Evolutionary conservation across 176 grass and related monocot genomes (phyloP), one percentile per base, ranked within the genome.

Genomic region (Zizania latifolia): DNA sequence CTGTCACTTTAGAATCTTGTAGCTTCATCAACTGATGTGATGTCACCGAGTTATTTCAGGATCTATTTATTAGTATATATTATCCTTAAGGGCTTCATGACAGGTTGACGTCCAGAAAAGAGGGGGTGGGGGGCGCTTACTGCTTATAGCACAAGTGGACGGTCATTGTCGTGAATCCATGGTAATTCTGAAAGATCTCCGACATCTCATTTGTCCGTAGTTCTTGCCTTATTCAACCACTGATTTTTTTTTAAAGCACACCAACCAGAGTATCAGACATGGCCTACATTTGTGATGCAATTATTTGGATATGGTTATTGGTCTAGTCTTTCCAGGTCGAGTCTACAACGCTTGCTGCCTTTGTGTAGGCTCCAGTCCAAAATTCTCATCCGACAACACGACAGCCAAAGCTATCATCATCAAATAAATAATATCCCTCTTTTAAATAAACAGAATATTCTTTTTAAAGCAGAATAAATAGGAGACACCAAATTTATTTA

Each of bases 101-200:
- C 72, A 68, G 12, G 40, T 61, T 34, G 34, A 57, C 65, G 64
- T 78, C 35, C 36, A 43, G 55, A 43, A 24, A 74, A n/a, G 33
- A 46, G 34, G 43, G 22, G 29, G 32, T 43, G 60, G 34, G 43
- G 22, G 29, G 32, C 32, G 39, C 60, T 65, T 53, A 36, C 34
- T 4, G 6, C 34, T 36, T 36, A 22, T 29, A 51, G 78, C 79
- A 58, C 79, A 38, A 71, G 73, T 63, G 67, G 48, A 44, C n/a
- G 22, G 79, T 87, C 73, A 64, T 81, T 67, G 54, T 87, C 85
- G 27, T 82, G 61, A 61, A 78, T 64, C 74, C 79, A 48, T 46
- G 59, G 66, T 46, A 23, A 21, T 58, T 58, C 22, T 13, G 39
- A 71, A 65, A 75, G 65, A 82, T 82, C 72, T 26, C 58, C 73